Conservation (phyloP, 164 flowering plant species). For the Magnolia kwangsiensis region DNA sequence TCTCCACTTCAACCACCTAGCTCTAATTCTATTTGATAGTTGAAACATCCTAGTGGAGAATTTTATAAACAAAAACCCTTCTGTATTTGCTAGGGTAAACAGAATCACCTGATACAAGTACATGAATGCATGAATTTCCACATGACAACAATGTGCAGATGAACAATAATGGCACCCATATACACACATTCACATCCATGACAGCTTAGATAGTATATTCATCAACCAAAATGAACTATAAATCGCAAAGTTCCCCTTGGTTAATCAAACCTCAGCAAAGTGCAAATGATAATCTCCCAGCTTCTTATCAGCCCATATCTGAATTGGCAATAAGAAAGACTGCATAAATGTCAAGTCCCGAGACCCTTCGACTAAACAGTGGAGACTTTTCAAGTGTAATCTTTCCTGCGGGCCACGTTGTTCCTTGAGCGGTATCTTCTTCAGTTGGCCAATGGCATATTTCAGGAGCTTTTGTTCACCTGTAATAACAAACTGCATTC, state of each 20-base stretch:
- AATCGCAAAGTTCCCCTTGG: neutral
- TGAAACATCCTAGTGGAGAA: no score
- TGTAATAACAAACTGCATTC: conserved; percentile 72
- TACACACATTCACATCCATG: neutral
- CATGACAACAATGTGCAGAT: neutral
- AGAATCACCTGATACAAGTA: neutral
- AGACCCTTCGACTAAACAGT: conserved; percentile 48
- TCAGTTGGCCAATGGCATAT: conserved; percentile 80
- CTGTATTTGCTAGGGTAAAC: no score
- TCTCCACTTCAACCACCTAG: no score
- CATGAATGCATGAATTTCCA: neutral
- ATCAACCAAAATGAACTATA: neutral
- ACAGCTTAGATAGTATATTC: neutral
- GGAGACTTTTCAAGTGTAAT: conserved; percentile 71
- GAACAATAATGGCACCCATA: neutral
- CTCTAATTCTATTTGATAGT: no score
- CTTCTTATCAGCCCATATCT: conserved; percentile 86
- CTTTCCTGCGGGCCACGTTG: conserved; percentile 94
- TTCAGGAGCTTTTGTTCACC: conserved; percentile 65
- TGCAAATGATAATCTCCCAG: conserved; percentile 84
- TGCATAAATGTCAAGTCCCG: conserved; percentile 67
- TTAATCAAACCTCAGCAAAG: conserved; percentile 66
- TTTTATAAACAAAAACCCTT: no score
- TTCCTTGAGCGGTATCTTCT: conserved; percentile 79
- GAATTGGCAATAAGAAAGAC: conserved; percentile 78